Conservation (phyloP, 257 asterid genomes). For the Forsythia suspensa region DNA sequence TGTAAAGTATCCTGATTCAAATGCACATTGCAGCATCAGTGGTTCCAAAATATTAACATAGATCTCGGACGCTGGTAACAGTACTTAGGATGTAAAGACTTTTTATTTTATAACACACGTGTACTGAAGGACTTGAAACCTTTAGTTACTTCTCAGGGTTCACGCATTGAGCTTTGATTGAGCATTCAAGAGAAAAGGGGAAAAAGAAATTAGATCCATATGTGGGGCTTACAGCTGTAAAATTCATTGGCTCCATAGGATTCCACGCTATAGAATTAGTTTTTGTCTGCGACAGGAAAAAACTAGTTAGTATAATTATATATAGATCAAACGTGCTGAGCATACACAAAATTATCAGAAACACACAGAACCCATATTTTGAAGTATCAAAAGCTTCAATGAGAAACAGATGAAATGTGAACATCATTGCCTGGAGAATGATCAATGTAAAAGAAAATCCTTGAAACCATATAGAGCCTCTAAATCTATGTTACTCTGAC, state of each 20-base stretch:
- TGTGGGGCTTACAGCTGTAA: constrained; percentile 78
- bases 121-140: background rate
- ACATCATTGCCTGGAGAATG: background rate
- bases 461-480: background rate
- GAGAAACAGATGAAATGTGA: constrained; percentile 13
- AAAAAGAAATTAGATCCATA: constrained; percentile 1
- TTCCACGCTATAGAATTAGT: constrained; percentile 93
- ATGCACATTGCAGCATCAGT: background rate
- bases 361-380: background rate
- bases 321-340: background rate
- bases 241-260: constrained; percentile 99
- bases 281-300: constrained; percentile 60
- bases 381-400: background rate
- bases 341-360: background rate
- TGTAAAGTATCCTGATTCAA: background rate
- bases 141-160: background rate
- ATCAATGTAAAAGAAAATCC: background rate
- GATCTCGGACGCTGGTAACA: background rate
- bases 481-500: background rate
- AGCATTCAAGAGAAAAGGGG: constrained; percentile 10
- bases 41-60: background rate
- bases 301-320: constrained; percentile 15
- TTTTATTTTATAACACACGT: background rate
- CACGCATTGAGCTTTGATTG: background rate
- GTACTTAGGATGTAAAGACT: background rate